Conservation (phyloP, 495 filamentous ascomycete genomes). For the Oleoguttula mirabilis region DNA sequence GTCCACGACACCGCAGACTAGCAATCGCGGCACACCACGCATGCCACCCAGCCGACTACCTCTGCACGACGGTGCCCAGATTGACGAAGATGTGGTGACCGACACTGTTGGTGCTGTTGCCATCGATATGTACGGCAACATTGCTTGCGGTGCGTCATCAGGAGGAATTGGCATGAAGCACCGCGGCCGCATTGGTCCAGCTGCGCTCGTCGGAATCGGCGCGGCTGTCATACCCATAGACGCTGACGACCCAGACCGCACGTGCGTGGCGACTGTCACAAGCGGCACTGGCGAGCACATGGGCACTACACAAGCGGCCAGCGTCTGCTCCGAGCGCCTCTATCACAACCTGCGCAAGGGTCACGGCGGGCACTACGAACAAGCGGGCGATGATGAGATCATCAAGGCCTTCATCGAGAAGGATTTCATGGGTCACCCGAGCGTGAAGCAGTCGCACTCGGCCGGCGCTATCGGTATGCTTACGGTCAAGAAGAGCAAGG, state of each 20-base stretch:
- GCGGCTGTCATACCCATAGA: conserved; percentile 70
- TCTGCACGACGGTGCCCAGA: background rate
- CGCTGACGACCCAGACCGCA: conserved; percentile 45
- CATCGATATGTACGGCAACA: conserved; percentile 69
- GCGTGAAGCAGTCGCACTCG: conserved; percentile 57
- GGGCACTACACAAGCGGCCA: conserved; percentile 76
- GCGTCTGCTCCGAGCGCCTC: conserved; percentile 62
- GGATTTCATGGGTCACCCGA: conserved; percentile 76
- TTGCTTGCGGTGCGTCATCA: conserved; percentile 94
- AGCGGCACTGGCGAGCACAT: conserved; percentile 97
- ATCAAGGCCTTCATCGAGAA: conserved; percentile 57
- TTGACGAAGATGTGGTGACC: conserved; percentile 47
- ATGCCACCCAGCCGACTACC: background rate
- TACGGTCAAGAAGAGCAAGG: conserved; percentile 61
- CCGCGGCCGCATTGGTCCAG: conserved; percentile 76
- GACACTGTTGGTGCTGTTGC: conserved; percentile 95
- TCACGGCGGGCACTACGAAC: conserved; percentile 45
- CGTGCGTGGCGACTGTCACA: conserved; percentile 64
- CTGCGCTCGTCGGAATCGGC: conserved; percentile 82
- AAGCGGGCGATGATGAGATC: conserved; percentile 57
- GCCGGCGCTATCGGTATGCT: conserved; percentile 72
- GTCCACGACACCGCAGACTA: background rate
- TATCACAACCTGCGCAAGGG: conserved; percentile 52
- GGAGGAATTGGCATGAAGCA: conserved; percentile 99
- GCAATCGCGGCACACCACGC: background rate